Evolutionary conservation across 2,329 filamentous ascomycete genomes (phyloP), one percentile per base, ranked within the genome.

Genomic region (Arachnopeziza araneosa): DNA sequence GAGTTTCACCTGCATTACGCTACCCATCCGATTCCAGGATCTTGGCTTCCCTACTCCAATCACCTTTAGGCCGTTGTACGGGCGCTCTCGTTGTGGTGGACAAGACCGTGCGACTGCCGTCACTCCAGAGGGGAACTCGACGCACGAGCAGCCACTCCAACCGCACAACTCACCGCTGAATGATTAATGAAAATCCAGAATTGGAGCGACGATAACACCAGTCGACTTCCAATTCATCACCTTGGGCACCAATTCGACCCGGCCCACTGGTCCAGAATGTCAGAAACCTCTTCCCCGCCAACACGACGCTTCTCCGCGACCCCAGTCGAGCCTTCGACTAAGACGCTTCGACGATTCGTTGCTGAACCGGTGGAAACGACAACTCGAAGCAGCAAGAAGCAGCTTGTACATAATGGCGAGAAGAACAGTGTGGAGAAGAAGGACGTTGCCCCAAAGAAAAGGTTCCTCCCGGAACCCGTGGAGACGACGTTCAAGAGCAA

Each of bases 401-500:
- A 70, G 48, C 66, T 70, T 10, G 49, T 51, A 9, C 57, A 60
- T 19, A 53, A 55, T 10, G 49, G 56, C 17, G 64, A 68, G 8
- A 60, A 69, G 51, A 54, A 58, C 23, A 73, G 74, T 50, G 61
- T 62, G 26, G 60, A 64, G 17, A 64, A 62, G 56, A 66, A 64
- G 55, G 66, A 70, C 50, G 59, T 64, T 56, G 61, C 63, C 53
- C 74, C 79, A 55, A 78, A 79, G 64, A 78, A 83, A 69, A 84
- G 84, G 67, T 90, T 90, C 75, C 80, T 77, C 50, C 87, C 88
- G 36, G 81, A 89, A 58, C 87, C 88, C 19, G 83, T 92, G 64
- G 89, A 92, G 73, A 91, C 88, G 9, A 87, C 83, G 1, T 84
- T 83, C 67, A 84, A 85, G 66, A 82, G 83, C 53, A 82, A 78